These are phyloP conservation scores for Eleusine indica DNA, from an alignment of 176 grass and related monocot species.

Conservation along the genomic window DNA sequence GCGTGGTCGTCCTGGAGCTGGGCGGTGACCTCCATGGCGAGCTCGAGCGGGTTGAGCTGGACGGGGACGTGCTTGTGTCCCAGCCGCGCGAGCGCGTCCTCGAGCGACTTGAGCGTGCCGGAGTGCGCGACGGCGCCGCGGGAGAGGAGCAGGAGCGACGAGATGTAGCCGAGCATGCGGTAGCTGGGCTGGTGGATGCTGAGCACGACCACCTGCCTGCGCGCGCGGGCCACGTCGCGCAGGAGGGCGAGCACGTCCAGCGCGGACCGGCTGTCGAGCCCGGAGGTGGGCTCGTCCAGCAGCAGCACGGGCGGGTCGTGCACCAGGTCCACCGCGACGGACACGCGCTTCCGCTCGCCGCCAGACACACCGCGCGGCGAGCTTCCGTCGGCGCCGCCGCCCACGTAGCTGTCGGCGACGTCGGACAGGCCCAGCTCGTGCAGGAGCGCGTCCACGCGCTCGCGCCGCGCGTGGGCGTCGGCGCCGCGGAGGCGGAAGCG, in stretches of 20 bases:
- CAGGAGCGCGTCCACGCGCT: constrained; percentile 64
- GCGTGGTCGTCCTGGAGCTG: constrained; percentile 45
- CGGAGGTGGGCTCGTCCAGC: constrained; percentile 89
- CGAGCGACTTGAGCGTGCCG: constrained; percentile 65
- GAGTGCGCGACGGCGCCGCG: constrained; percentile 69
- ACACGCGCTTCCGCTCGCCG: constrained; percentile 83
- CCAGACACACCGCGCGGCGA: constrained; percentile 74
- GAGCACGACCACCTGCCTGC: constrained; percentile 78
- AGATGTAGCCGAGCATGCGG: constrained; percentile 79
- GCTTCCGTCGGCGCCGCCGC: constrained; percentile 44
- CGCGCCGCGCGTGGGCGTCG: constrained; percentile 32
- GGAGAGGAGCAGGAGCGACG: constrained; percentile 74
- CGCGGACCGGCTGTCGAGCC: constrained; percentile 85
- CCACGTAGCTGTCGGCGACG: constrained; percentile 78
- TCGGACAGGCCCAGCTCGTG: constrained; percentile 70
- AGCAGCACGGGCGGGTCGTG: constrained; percentile 85
- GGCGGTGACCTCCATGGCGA: constrained; percentile 71
- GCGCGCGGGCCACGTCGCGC: constrained; percentile 62
- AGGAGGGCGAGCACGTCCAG: constrained; percentile 75
- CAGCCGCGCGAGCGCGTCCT: constrained; percentile 50
- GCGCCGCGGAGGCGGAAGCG: constrained; percentile 57
- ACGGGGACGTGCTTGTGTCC: constrained; percentile 58
- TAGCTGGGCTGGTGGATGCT: constrained; percentile 96
- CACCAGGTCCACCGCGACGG: constrained; percentile 83
- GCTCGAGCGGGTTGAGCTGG: constrained; percentile 84